A percentile compares a stretch with the other conserved stretches of the same genome.
phyloP scores from a whole-genome alignment of 495 filamentous ascomycete genomes.

The Podospora appendiculata region DNA sequence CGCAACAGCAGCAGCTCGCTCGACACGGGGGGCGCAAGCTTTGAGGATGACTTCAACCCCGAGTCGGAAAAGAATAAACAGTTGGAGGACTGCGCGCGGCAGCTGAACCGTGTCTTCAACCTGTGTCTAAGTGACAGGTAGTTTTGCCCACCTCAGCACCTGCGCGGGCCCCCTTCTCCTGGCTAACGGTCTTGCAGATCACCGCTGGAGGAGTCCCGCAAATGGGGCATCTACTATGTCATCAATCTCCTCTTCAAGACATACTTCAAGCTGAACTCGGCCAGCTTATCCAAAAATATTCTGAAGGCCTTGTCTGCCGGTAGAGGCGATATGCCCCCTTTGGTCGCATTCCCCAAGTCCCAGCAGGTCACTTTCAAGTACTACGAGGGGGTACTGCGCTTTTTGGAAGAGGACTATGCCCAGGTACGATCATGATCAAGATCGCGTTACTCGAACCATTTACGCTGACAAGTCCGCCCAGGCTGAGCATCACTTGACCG shows the following conservation, averaged over 20 bases:
- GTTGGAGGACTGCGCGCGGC: constrained; percentile 80
- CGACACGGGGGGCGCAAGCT: constrained; percentile 36
- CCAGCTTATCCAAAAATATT: constrained; percentile 84
- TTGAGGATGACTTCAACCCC: constrained; percentile 70
- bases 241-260: constrained; percentile 95
- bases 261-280: constrained; percentile 90
- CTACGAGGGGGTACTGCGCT: constrained; percentile 81
- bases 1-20: constrained; percentile 39
- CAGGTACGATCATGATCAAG: constrained; percentile 53
- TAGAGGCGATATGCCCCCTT: constrained; percentile 66
- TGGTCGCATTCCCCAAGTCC: constrained; percentile 70
- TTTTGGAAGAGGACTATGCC: constrained; percentile 86
- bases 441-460: background rate
- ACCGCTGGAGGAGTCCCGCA: constrained; percentile 79
- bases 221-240: constrained; percentile 94
- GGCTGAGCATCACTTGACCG: constrained; percentile 73
- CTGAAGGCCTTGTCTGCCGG: constrained; percentile 70
- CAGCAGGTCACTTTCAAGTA: constrained; percentile 97
- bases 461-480: constrained; percentile 26
- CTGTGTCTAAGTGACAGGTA: constrained; percentile 85
- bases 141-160: constrained; percentile 13
- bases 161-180: background rate
- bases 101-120: constrained; percentile 82
- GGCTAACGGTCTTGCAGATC: constrained; percentile 46
- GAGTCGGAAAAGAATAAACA: constrained; percentile 67